A percentile compares a stretch with the other conserved stretches of the same genome.
phyloP scores from a whole-genome alignment of 2,329 filamentous ascomycete genomes.

The Talaromyces sp. region DNA sequence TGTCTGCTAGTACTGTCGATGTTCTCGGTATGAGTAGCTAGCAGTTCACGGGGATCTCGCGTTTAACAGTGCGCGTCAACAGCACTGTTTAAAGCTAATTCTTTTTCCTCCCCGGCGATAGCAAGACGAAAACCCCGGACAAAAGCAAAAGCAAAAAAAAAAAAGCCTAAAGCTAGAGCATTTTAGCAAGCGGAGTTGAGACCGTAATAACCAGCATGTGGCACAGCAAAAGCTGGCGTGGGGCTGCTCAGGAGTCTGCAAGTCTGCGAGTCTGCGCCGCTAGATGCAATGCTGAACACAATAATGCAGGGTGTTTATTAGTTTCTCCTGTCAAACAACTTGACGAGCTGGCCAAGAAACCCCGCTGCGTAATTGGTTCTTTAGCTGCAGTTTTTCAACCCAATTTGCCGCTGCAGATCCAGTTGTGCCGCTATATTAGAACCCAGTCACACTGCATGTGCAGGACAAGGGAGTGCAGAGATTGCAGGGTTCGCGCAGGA shows the following conservation, averaged over 20 bases:
- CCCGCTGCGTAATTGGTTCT: too few relatives aligned
- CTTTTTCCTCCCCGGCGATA: neutral
- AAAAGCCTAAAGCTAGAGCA: too few relatives aligned
- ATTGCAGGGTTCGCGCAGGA: neutral
- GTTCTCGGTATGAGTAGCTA: neutral
- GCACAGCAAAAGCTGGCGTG: neutral
- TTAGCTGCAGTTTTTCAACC: neutral
- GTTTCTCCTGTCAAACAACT: too few relatives aligned
- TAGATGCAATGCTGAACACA: neutral
- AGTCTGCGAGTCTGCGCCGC: too few relatives aligned
- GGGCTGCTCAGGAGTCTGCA: too few relatives aligned
- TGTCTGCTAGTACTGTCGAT: neutral
- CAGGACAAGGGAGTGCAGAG: neutral
- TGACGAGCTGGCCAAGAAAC: too few relatives aligned
- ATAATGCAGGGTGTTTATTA: neutral
- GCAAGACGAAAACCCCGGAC: neutral
- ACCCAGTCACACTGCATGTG: neutral
- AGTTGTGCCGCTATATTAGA: neutral
- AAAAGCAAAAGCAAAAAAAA: neutral
- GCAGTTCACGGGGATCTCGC: neutral
- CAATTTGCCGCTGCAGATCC: neutral
- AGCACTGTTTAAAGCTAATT: neutral
- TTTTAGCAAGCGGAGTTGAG: too few relatives aligned
- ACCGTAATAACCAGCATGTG: neutral
- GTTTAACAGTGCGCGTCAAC: neutral